Evolutionary conservation across 2,329 filamentous ascomycete species (phyloP).

Genomic region (Stenocarpella maydis): DNA sequence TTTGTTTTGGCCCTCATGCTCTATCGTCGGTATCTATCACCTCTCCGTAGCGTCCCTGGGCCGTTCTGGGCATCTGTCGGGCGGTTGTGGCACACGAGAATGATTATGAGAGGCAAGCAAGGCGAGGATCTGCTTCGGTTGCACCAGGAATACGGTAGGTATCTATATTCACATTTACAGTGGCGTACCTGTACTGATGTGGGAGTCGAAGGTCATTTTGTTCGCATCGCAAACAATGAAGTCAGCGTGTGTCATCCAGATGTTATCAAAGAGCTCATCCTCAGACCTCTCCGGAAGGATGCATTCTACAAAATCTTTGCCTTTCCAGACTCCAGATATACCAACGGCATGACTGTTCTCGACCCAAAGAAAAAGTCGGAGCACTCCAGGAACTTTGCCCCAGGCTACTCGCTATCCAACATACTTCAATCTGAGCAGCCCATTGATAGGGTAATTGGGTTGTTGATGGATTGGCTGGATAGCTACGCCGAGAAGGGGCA

Average conservation of each 20-base stretch:
- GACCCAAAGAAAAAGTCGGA: slow-evolving; percentile 46
- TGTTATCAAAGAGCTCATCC: slow-evolving; percentile 50
- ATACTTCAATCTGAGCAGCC: slow-evolving; percentile 35
- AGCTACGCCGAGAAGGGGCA: slow-evolving; percentile 27
- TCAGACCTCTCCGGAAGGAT: slow-evolving; percentile 47
- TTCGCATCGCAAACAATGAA: slow-evolving; percentile 53
- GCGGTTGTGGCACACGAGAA: slow-evolving; percentile 50
- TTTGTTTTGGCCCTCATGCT: background rate
- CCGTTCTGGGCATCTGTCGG: slow-evolving; percentile 51
- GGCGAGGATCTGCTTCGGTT: slow-evolving; percentile 46
- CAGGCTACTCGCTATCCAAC: slow-evolving; percentile 46
- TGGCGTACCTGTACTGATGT: background rate
- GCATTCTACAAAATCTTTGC: slow-evolving; percentile 45
- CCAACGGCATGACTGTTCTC: slow-evolving; percentile 51
- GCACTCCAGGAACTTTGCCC: slow-evolving; percentile 44
- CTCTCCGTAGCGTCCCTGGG: slow-evolving; percentile 51
- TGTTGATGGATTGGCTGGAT: slow-evolving; percentile 37
- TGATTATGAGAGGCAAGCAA: slow-evolving; percentile 48
- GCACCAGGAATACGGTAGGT: slow-evolving; percentile 46
- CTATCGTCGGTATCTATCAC: slow-evolving; percentile 45
- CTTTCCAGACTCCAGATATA: slow-evolving; percentile 51
- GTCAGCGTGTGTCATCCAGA: slow-evolving; percentile 53
- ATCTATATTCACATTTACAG: background rate
- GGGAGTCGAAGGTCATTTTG: slow-evolving; percentile 42
- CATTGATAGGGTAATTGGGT: slow-evolving; percentile 33